Evolutionary conservation across 2,329 filamentous ascomycete genomes (phyloP), one percentile per base, ranked within the genome.

Genomic region (Talaromyces sp.): DNA sequence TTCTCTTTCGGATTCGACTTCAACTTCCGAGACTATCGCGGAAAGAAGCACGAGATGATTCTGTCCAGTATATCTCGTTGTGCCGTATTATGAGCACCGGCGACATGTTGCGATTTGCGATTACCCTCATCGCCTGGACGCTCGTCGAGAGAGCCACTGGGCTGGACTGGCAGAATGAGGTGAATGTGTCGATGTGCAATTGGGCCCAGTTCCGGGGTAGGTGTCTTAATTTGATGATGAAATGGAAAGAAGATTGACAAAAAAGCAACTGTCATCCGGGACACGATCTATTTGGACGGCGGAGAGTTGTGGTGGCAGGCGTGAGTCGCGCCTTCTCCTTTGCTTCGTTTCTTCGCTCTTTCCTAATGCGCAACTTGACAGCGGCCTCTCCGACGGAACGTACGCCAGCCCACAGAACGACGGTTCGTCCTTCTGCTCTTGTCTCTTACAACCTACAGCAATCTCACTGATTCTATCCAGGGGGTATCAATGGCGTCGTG

Each of bases 231-330:
- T 10, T 10, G 10, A 16, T 6, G 47, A 19, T 27, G 22, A n/a
- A 11, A 33, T 31, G 27, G 27, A 11, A 33, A 13, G 27, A 10
- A 33, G 4, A 31, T 43, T 58, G 50, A 64, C 65, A n/a, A 31
- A 45, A 56, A 10, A 88, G 87, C 82, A 67, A 82, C 83, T 41
- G 75, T 87, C 3, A 76, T 90, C 48, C 83, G 83, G 45, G 87
- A 91, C 70, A 87, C 83, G 1, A 76, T 90, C 16, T 90, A 89
- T 71, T 73, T 91, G 27, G 88, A 91, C 72, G 88, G 88, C 48
- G 88, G 88, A 9, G 67, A 72, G 45, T 73, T 88, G 14, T 80
- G 67, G 65, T 90, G 87, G 87, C 67, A 75, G 41, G 79, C 80
- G 72, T 75, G 67, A 63, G 63, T 62, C 59, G 52, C 45, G 39